phyloP scores from a whole-genome alignment of 1,284 basidiomycete species.

The Microbotryomycetes sp. region DNA sequence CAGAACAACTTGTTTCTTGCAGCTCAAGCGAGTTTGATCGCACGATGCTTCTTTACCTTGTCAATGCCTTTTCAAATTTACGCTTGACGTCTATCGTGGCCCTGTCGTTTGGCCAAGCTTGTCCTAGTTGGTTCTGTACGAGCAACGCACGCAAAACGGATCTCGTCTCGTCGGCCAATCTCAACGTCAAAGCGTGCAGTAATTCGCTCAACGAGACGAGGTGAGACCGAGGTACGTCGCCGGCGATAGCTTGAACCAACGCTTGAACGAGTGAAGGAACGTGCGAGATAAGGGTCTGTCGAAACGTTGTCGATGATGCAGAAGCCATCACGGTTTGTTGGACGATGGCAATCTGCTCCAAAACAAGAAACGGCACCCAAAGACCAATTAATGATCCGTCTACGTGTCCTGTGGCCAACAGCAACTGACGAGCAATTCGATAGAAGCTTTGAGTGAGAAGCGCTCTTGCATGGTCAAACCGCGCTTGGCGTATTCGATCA shows the following conservation, averaged over 20 bases:
- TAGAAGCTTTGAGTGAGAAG: conserved; percentile 31
- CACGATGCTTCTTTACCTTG: conserved; percentile 18
- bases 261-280: conserved; percentile 18
- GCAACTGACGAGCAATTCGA: conserved; percentile 29
- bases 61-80: conserved; percentile 24
- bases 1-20: background rate
- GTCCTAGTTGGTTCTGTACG: background rate
- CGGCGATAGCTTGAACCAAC: conserved; percentile 23
- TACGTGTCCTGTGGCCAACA: no score
- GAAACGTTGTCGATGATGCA: conserved; percentile 13
- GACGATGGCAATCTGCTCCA: conserved; percentile 26
- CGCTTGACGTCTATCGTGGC: conserved; percentile 23
- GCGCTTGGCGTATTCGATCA: conserved; percentile 25
- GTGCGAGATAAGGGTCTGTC: conserved; percentile 6
- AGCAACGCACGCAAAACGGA: conserved; percentile 25
- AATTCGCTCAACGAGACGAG: conserved; percentile 33
- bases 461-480: conserved; percentile 34
- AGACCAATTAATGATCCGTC: no score
- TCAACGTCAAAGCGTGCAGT: conserved; percentile 33
- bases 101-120: conserved; percentile 17
- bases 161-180: conserved; percentile 28
- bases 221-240: conserved; percentile 31
- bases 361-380: background rate
- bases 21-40: no score
- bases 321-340: conserved; percentile 31